Base-by-base conservation (phyloP, 768 basidiomycete genomes). In the Hemileccinum impolitum region DNA sequence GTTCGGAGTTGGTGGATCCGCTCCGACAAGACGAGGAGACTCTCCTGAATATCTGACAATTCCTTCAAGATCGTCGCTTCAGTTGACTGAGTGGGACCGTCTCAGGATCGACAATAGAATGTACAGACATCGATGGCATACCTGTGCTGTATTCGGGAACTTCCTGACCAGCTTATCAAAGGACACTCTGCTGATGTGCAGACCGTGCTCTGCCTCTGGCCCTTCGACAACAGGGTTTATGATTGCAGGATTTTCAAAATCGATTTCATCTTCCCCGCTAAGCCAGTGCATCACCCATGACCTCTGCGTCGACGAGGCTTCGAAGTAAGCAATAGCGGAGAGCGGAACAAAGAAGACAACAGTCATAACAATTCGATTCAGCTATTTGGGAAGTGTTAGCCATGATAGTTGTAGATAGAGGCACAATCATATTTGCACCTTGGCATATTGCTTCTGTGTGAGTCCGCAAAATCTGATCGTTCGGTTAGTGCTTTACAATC, bases 271-370 rank as follows among this genome's bases (percentile, higher is more conserved):
- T 19, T 75, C 66, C 37, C 78, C 73, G 14, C 68, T 63, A 51
- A 91, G 75, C 85, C 90, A 88, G 48, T 74, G 77, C 32, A 78
- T 75, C 63, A 89, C 69, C 86, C 87, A 90, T 9, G 64, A 68
- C 53, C 79, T 75, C 53, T 76, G 80, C 41, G 75, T 63, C 10
- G 74, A 73, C 1, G 88, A 77, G 1, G 62, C 58, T 70, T 96
- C 94, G 58, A 75, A 87, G 30, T 94, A 59, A 0, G 91, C 87
- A 53, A 96, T 87, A 14, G 76, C 43, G 4, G 75, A 70, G 26
- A 96, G 72, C 3, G 93, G 92, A 45, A 93, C 51, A 68, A 85
- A 87, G 74, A 97, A 95, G n/a, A 95, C 51, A 37, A 76, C 56
- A 19, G 71, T 68, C 94, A 97, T 95, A 46, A 90, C 75, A 56